Base-by-base conservation (phyloP, 1,139 yeast species). In the Candida sp. region DNA sequence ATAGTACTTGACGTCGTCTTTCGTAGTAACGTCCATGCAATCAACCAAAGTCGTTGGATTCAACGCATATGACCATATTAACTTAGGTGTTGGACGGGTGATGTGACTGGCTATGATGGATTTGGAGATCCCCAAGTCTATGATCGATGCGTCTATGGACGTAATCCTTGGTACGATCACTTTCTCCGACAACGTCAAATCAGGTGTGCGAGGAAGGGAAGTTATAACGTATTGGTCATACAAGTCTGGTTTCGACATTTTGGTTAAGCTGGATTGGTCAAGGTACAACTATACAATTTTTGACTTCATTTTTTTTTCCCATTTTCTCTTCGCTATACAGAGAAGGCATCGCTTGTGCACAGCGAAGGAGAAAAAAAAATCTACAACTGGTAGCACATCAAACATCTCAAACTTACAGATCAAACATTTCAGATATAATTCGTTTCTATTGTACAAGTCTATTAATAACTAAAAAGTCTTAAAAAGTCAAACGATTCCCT, bases 31-130 rank as follows among this genome's bases (percentile, higher is more conserved):
- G 50, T 71, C 81, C 68, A 78, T 67, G 53, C 77, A 72, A 52
- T 73, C 74, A 25, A 87, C 79, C 0, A 70, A 56, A 28, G 83
- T 75, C 9, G 81, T 77, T 4, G 94, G 94, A 4, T 91, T 81
- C 39, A 89, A 75, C 4, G 94, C 83, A 62, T 82, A 80, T 0
- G 91, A 84, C 88, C 94, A 88, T 42, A 84, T 72, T 59, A 90
- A 72, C 62, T 84, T 88, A 11, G 97, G 97, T 9, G 96, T 84
- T 35, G 97, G 97, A 59, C 83, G 84, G 48, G 90, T 78, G 33
- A 88, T 74, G 63, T 86, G 88, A 51, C 86, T 83, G 22, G 90
- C 84, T 48, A 92, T 77, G 50, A 88, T 84, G 42, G 96, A 88
- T 52, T 90, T 91, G 27, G 96, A 86, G 35, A 90, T 80, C 44